Evolutionary conservation across 108 stramenopile species (phyloP), one percentile per base, ranked within the genome.

Genomic region (Chaetoceros muelleri): DNA sequence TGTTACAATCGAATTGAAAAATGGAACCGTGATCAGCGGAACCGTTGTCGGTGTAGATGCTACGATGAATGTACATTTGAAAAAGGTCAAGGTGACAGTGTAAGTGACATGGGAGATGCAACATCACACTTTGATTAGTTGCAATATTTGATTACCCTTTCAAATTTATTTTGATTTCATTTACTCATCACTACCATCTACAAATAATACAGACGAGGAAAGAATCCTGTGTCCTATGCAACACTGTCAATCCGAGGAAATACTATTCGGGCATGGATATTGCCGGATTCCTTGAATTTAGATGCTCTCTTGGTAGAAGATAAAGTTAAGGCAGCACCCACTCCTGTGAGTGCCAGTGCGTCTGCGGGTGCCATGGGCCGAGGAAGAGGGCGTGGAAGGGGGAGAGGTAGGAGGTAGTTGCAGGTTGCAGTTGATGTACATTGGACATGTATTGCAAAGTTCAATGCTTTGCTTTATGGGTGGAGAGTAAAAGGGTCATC

Each of bases 1-100:
- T 53, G 97, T 98, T 20, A 98, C 97, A 24, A 93, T 97, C 40
- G 98, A 99, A 57, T 87, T 99, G 10, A 99, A 99, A 73, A 99
- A 99, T 75, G 98, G 98, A 17, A 97, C 97, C 13, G 95, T 95
- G 0, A 73, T 98, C 44, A 84, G 84, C 52, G 98, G 98, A 24
- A 98, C 98, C 0, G 84, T 99, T 27, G 78, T 87, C 2, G 95
- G 96, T 18, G 96, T 99, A 24, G 98, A 99, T 63, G 87, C 97
- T 34, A 91, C 89, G 28, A 99, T 99, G 98, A 99, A 99, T 80
- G 96, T 93, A 34, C 95, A 97, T 76, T 67, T 99, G 31, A 89
- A 90, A 58, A 95, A 96, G 63, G 98, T 88, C 52, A 95, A 95
- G 70, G 80, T 96, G 24, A 95, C 90, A n/a, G 79, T 91, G 67